Conservation (phyloP, 768 basidiomycete genomes). For the Tremella yokohamensis region DNA sequence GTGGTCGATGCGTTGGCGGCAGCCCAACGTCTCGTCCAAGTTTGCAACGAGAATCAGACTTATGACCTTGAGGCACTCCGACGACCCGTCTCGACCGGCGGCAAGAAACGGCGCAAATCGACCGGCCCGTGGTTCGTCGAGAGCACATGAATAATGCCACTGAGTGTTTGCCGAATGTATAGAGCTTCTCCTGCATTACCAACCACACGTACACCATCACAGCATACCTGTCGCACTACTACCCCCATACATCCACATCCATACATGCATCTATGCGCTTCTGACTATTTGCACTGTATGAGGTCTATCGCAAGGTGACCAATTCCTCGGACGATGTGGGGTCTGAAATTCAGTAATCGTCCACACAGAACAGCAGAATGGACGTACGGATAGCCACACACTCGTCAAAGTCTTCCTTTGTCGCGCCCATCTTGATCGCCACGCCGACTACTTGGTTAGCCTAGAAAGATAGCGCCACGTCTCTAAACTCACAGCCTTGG, state of each 20-base stretch:
- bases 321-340: constrained; percentile 51
- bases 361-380: not conserved
- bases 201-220: not conserved
- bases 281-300: not conserved
- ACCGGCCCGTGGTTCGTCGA: not conserved
- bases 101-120: not conserved
- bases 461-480: not conserved
- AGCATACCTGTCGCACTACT: not conserved
- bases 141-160: not conserved
- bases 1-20: not conserved
- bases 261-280: not conserved
- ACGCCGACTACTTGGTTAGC: constrained; percentile 57
- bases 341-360: constrained; percentile 26
- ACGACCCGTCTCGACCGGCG: not conserved
- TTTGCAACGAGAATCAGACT: not conserved
- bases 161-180: not conserved
- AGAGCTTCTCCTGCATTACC: not conserved
- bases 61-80: constrained; percentile 4
- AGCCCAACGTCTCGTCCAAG: not conserved
- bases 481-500: constrained; percentile 70
- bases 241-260: not conserved
- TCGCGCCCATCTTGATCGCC: constrained; percentile 89
- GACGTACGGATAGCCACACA: constrained; percentile 50
- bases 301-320: constrained; percentile 47
- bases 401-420: constrained; percentile 49